Percentiles rank a stretch among this genome's conserved stretches.
These are phyloP conservation scores for Laetiporus sulphureus DNA, from an alignment of 1,284 basidiomycete genomes.

Conservation along the genomic window DNA sequence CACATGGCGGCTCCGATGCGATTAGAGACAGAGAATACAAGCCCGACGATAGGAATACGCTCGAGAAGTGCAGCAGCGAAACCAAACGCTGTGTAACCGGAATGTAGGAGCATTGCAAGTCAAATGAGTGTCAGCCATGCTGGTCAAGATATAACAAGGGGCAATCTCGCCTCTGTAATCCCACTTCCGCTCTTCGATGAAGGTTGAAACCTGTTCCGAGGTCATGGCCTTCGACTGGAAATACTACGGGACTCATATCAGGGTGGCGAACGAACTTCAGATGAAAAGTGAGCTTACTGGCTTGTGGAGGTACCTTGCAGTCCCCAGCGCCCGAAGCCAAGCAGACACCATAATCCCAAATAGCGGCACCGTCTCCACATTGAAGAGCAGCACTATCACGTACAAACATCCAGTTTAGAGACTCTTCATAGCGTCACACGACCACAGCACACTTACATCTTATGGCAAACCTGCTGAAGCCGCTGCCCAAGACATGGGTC, in stretches of 20 bases:
- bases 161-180: slow-evolving; percentile 63
- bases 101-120: background rate
- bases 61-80: slow-evolving; percentile 77
- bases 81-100: slow-evolving; percentile 56
- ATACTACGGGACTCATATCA: slow-evolving; percentile 52
- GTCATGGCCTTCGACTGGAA: slow-evolving; percentile 81
- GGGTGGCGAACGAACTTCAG: no score
- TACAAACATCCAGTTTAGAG: no score
- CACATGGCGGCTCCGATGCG: slow-evolving; percentile 88
- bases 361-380: slow-evolving; percentile 67
- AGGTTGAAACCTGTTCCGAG: slow-evolving; percentile 55
- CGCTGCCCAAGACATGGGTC: slow-evolving; percentile 38
- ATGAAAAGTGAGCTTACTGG: no score
- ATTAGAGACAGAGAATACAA: slow-evolving; percentile 80
- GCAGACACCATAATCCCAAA: slow-evolving; percentile 61
- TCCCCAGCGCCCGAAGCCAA: slow-evolving; percentile 61
- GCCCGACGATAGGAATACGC: slow-evolving; percentile 69
- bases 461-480: slow-evolving; percentile 45
- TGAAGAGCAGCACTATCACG: slow-evolving; percentile 55
- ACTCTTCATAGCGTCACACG: no score
- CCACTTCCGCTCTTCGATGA: slow-evolving; percentile 85
- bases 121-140: background rate
- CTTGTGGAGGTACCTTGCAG: slow-evolving; percentile 63
- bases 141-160: background rate
- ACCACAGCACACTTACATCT: slow-evolving; percentile 16